Base-by-base conservation (phyloP, 371 early-diverging fungal genomes). In the Caulochytrium protostelioides region DNA sequence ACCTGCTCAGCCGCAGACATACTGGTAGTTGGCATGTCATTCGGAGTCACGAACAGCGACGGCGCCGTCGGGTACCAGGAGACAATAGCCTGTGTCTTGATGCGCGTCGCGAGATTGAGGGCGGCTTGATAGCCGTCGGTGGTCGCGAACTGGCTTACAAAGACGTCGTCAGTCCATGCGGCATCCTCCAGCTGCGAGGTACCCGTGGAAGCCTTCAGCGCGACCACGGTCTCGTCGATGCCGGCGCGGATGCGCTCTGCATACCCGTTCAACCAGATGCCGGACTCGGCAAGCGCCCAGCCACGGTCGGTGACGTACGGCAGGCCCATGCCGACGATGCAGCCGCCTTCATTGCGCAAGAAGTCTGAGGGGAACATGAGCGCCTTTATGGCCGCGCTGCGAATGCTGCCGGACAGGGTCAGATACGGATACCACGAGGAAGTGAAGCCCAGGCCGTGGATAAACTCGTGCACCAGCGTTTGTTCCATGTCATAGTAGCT, bases 381-480 rank as follows among this genome's bases (percentile, higher is more conserved):
- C 50, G 31, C n/a, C n/a, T 7, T 25, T 25, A 8, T 8, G 8
- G 8, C 8, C 8, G n/a, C 7, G 25, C 8, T 25, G 15, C 53
- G 22, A 6, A 22, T 18, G 4, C 10, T 28, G 5, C 27, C 20
- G 24, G 17, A 34, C 17, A 39, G 8, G 38, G 40, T n/a, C n/a
- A n/a, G n/a, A n/a, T n/a, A 46, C 2, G 44, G 41, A 25, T 41
- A 49, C 75, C 72, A 75, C 8, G 60, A 47, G 5, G 55, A 62
- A 10, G 71, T 42, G 37, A 75, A 69, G 1, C 75, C 75, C n/a
- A 75, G 56, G 0, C 75, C 75, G 37, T 75, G 75, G 2, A 68
- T 39, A 6, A 68, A 25, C 40, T 75, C 75, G 33, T 75, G 75
- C 12, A 72, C 15, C 0, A 58, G 59, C 8, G 58, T 60, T 30